These are phyloP conservation scores for Sporothrix inflata DNA, from an alignment of 2,329 filamentous ascomycete species.

Conservation along the genomic window DNA sequence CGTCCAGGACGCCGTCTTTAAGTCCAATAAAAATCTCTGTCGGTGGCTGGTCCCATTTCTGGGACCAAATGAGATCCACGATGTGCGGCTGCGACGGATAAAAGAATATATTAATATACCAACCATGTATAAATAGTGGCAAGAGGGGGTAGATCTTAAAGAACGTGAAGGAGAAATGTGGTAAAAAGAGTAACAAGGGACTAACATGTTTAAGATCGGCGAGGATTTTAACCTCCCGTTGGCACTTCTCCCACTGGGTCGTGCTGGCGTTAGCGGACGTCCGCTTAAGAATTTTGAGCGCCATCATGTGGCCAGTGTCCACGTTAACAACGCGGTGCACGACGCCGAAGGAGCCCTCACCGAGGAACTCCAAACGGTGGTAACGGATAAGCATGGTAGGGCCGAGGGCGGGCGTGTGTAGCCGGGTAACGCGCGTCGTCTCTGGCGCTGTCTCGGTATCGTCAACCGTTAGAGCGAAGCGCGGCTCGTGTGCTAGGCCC, in stretches of 20 bases:
- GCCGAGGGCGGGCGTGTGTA: not conserved
- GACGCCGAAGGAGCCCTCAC: not conserved
- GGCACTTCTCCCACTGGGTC: not conserved
- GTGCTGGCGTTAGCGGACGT: not conserved
- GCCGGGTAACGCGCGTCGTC: not conserved
- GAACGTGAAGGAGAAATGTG: no score
- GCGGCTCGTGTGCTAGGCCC: not conserved
- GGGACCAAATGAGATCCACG: constrained; percentile 1
- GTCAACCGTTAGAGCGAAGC: not conserved
- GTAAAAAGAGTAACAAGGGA: not conserved
- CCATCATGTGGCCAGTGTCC: constrained; percentile 1
- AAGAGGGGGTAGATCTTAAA: no score
- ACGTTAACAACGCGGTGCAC: not conserved
- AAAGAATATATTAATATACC: no score
- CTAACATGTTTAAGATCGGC: not conserved
- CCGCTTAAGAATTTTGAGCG: not conserved
- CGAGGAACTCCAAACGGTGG: not conserved
- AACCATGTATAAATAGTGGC: no score
- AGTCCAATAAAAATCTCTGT: constrained; percentile 16
- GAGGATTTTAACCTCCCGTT: not conserved
- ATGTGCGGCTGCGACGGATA: not conserved
- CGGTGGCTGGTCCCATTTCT: not conserved
- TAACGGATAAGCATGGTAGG: not conserved
- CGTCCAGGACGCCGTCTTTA: constrained; percentile 16
- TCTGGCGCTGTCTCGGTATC: constrained; percentile 3